A percentile compares a stretch with the other conserved stretches of the same genome.
Evolutionary conservation across 208 protist species (phyloP).

Genomic region (Acanthamoeba quina): DNA sequence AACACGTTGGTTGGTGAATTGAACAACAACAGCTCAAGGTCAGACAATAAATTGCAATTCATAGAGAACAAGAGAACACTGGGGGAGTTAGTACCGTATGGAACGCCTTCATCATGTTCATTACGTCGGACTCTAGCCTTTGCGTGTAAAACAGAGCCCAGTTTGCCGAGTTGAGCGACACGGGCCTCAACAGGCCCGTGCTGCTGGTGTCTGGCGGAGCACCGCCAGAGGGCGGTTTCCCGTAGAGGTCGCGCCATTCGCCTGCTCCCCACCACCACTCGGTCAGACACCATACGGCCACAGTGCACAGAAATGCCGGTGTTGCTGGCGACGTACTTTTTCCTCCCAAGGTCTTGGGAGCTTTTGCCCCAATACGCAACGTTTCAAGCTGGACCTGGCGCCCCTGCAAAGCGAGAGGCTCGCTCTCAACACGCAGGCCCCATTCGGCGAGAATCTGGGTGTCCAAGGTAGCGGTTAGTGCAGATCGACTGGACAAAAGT

Average conservation of each 20-base stretch:
- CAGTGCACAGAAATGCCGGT: background rate
- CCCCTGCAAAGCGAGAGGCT: too few species aligned
- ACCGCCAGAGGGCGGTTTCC: background rate
- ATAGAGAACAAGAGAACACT: background rate
- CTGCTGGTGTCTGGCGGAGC: background rate
- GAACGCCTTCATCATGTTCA: background rate
- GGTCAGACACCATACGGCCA: background rate
- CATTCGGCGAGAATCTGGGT: background rate
- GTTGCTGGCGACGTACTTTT: background rate
- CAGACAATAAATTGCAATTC: background rate
- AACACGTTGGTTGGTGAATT: background rate
- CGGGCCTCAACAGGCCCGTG: background rate
- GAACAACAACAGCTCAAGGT: background rate
- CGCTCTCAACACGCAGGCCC: background rate
- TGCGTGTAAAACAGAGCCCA: background rate
- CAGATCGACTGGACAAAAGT: background rate
- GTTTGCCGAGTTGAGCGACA: background rate
- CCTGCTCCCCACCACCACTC: background rate
- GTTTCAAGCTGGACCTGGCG: too few species aligned
- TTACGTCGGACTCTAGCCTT: background rate
- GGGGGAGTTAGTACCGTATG: background rate
- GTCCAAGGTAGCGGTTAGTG: background rate
- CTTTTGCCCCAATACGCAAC: too few species aligned
- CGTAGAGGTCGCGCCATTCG: background rate
- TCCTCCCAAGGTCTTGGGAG: too few species aligned